Conservation (phyloP, 2,329 filamentous ascomycete genomes). For the Monosporascus sp. region DNA sequence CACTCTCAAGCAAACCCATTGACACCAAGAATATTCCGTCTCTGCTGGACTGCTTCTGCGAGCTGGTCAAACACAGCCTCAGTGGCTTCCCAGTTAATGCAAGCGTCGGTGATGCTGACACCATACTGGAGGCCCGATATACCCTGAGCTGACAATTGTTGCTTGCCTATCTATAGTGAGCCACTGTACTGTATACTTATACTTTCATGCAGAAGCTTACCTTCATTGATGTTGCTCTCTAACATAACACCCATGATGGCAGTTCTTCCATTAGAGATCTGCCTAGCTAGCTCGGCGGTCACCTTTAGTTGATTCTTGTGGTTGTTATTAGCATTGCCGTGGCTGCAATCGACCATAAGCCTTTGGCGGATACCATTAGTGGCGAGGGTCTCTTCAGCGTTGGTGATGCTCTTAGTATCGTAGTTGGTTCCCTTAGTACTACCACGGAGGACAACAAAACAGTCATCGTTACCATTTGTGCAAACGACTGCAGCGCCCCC, state of each 20-base stretch:
- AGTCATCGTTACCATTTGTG: slow-evolving; percentile 92
- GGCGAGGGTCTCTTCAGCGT: slow-evolving; percentile 72
- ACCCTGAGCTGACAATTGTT: slow-evolving; percentile 87
- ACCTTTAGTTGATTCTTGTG: slow-evolving; percentile 98
- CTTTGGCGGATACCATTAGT: slow-evolving; percentile 70
- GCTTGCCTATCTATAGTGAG: slow-evolving; percentile 55
- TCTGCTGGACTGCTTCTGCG: slow-evolving; percentile 72
- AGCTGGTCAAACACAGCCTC: slow-evolving; percentile 71
- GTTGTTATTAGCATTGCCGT: slow-evolving; percentile 93
- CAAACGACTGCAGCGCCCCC: slow-evolving; percentile 92
- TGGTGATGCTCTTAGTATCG: slow-evolving; percentile 76
- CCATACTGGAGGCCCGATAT: slow-evolving; percentile 84
- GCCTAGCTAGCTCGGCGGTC: slow-evolving; percentile 72
- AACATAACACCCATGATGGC: slow-evolving; percentile 98
- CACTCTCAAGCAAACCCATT: slow-evolving; percentile 15
- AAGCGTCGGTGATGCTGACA: slow-evolving; percentile 95
- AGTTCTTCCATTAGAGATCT: slow-evolving; percentile 78
- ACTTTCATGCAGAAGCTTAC: slow-evolving; percentile 38
- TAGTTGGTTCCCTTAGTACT: slow-evolving; percentile 94
- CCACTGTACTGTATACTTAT: slow-evolving; percentile 17
- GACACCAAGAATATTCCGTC: slow-evolving; percentile 46
- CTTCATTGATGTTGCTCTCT: slow-evolving; percentile 94
- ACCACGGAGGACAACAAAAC: slow-evolving; percentile 91
- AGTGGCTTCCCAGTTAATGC: slow-evolving; percentile 92
- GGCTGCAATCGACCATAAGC: slow-evolving; percentile 97